Evolutionary conservation across 2,329 filamentous ascomycete genomes (phyloP).

Genomic region (Beauveria brongniartii): DNA sequence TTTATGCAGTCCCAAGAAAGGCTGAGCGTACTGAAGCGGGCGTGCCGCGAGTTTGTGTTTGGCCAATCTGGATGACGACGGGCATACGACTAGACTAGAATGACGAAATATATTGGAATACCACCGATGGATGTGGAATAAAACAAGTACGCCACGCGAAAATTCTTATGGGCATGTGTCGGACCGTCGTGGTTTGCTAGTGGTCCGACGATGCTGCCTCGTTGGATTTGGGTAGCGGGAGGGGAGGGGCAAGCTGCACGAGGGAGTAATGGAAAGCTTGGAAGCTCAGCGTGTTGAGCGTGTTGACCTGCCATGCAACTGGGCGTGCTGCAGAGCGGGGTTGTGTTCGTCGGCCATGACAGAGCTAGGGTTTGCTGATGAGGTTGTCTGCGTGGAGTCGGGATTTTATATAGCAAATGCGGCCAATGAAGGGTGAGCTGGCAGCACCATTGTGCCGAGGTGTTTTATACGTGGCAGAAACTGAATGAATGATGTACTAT

Average conservation of each 20-base stretch:
- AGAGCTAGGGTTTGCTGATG: not conserved
- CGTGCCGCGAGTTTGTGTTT: slow-evolving; percentile 33
- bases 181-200: not conserved
- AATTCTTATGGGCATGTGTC: not conserved
- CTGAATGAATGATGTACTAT: not conserved
- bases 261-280: not conserved
- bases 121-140: not conserved
- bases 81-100: not conserved
- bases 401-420: not conserved
- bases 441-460: not conserved
- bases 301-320: not conserved
- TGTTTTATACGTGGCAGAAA: not conserved
- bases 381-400: not conserved
- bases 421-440: not conserved
- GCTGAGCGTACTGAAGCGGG: slow-evolving; percentile 50
- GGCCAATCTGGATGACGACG: slow-evolving; percentile 10
- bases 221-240: not conserved
- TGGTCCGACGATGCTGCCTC: not conserved
- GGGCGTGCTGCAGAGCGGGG: not conserved
- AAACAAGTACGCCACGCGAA: not conserved
- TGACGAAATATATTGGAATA: not conserved
- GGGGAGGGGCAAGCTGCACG: slow-evolving; percentile 2
- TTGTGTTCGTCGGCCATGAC: not conserved
- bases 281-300: not conserved
- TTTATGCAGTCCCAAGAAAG: slow-evolving; percentile 75